Evolutionary conservation across 257 asterid species (phyloP).

Genomic region (Prunella vulgaris): DNA sequence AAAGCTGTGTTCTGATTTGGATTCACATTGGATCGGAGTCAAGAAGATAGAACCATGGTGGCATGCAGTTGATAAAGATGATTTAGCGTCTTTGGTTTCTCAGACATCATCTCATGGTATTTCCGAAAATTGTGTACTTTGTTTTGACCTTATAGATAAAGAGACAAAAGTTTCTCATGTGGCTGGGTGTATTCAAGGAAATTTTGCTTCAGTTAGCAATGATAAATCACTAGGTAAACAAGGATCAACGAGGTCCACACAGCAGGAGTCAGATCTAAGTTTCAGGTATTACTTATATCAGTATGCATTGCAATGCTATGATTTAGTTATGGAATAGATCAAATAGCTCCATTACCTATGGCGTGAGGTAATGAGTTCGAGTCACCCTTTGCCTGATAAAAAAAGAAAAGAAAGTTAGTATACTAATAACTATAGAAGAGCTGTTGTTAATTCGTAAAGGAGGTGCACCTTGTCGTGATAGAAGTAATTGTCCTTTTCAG

Average conservation of each 20-base stretch:
- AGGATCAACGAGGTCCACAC: slow-evolving; percentile 24
- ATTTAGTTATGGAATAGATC: not conserved
- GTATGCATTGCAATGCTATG: not conserved
- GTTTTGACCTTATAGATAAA: slow-evolving; percentile 19
- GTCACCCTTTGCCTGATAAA: too few species aligned
- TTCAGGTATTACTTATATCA: slow-evolving; percentile 40
- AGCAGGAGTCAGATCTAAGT: slow-evolving; percentile 30
- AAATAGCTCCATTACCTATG: too few species aligned
- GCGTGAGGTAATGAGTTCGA: too few species aligned
- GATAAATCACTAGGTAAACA: slow-evolving; percentile 13
- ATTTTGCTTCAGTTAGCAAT: slow-evolving; percentile 23
- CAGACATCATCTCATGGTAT: slow-evolving; percentile 27
- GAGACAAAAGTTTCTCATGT: slow-evolving; percentile 13
- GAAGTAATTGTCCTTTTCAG: too few species aligned
- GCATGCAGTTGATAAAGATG: slow-evolving; percentile 46
- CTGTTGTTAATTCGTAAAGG: not conserved
- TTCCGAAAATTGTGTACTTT: slow-evolving; percentile 20
- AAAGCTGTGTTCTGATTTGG: slow-evolving; percentile 38
- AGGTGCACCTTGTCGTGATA: not conserved
- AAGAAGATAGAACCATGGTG: slow-evolving; percentile 62
- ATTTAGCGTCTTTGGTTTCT: slow-evolving; percentile 34
- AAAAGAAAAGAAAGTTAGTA: too few species aligned
- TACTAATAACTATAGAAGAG: not conserved
- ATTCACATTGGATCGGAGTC: slow-evolving; percentile 44
- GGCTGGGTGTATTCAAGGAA: slow-evolving; percentile 14